Evolutionary conservation across 1,284 basidiomycete genomes (phyloP), one percentile per base, ranked within the genome.

Genomic region (Boletus nobilissimus): DNA sequence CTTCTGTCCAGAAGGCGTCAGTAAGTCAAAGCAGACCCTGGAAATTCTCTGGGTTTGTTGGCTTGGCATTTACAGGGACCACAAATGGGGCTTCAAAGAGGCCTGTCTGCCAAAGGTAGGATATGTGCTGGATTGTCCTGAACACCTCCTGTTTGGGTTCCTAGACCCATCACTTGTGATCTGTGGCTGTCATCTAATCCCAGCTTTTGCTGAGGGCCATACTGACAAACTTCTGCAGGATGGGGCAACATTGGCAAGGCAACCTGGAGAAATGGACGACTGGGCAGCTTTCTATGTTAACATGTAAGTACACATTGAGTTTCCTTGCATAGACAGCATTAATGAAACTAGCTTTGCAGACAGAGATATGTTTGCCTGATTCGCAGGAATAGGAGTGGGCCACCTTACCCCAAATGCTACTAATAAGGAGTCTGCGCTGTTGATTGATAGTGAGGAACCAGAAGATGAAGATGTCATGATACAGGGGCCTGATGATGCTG

Each of bases 1-100:
- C 2, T 75, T 70, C 54, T 57, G 40, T 70, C 24, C 4, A 3
- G 62, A 51, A 0, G 66, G 57, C 1, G 10, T 78, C 3, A 32
- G 29, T n/a, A 40, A 32, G 39, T 24, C 36, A 13, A 43, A 40
- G 32, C 16, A 73, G 26, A 67, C 19, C 8, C 72, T 83, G 46
- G 77, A 84, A 14, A 38, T 70, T 9, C 72, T 73, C 2, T 73
- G 72, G 66, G 40, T 73, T 38, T 34, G 38, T 29, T 73, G 65
- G 65, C 65, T 73, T 2, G 11, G 72, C 13, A 32, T 75, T 0
- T 48, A 36, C 24, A 34, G 0, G n/a, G 18, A 46, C 16, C 34
- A 64, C 39, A 67, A 64, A 13, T 76, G 72, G 75, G 65, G 73
- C 1, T 76, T 75, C 16, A 62, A 73, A 3, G 64, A 67, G 1